Conservation (phyloP, 371 early-diverging fungal genomes). For the Mortierella sp. region DNA sequence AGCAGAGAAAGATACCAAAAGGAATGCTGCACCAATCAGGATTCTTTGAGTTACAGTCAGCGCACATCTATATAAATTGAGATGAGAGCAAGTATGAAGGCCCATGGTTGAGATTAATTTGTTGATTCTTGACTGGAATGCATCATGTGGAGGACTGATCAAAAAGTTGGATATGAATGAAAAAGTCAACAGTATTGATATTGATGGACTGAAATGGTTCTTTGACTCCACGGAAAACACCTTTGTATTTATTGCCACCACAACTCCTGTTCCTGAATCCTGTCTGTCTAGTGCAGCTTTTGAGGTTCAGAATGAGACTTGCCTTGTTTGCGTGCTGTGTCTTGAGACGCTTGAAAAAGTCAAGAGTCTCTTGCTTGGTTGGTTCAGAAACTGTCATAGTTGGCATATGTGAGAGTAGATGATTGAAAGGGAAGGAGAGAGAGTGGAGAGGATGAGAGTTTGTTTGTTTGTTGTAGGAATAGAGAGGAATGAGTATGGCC, state of each 20-base stretch:
- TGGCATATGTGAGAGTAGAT: constrained; percentile 15
- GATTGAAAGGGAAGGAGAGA: neutral
- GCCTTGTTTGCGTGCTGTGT: constrained; percentile 84
- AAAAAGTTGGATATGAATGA: too few species aligned
- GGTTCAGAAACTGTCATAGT: constrained; percentile 70
- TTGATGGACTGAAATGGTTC: too few species aligned
- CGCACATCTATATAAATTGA: constrained; percentile 78
- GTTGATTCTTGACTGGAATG: neutral
- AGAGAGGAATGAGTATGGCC: neutral
- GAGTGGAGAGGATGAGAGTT: neutral
- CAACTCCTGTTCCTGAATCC: neutral
- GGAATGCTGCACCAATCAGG: constrained; percentile 98
- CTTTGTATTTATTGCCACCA: too few species aligned
- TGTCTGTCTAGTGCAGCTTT: neutral
- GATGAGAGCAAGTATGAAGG: neutral
- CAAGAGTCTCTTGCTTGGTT: constrained; percentile 79
- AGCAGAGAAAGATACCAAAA: constrained; percentile 97
- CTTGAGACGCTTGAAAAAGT: constrained; percentile 83
- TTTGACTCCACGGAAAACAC: too few species aligned
- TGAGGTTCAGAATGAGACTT: constrained; percentile 14
- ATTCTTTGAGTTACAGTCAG: constrained; percentile 97
- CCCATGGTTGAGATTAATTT: neutral
- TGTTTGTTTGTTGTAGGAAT: neutral
- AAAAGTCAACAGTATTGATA: neutral
- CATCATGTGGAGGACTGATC: neutral